Conservation (phyloP, 2,329 filamentous ascomycete species). For the Claviceps sp. region DNA sequence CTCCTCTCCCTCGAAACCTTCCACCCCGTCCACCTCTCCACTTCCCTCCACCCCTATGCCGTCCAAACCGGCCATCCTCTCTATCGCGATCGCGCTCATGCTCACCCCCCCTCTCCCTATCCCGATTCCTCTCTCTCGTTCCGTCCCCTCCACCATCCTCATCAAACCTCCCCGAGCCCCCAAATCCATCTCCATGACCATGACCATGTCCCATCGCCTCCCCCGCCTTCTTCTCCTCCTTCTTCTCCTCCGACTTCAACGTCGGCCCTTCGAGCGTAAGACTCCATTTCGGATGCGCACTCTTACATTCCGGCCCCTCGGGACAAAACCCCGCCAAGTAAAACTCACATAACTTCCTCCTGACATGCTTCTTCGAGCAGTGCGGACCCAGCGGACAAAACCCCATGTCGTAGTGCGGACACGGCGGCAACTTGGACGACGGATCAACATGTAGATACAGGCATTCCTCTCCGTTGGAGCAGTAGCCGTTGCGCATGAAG, state of each 20-base stretch:
- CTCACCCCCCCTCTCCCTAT: slow-evolving; percentile 9
- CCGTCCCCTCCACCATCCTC: slow-evolving; percentile 9
- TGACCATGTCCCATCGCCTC: slow-evolving; percentile 24
- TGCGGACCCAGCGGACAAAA: slow-evolving; percentile 84
- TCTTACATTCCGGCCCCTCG: slow-evolving; percentile 60
- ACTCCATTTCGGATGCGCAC: slow-evolving; percentile 73
- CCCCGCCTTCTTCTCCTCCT: slow-evolving; percentile 21
- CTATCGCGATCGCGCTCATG: slow-evolving; percentile 23
- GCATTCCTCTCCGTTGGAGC: slow-evolving; percentile 93
- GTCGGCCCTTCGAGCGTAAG: slow-evolving; percentile 63
- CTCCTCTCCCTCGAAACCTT: slow-evolving; percentile 17
- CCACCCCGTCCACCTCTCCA: slow-evolving; percentile 23
- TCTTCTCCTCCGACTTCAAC: slow-evolving; percentile 53
- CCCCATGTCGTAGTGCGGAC: slow-evolving; percentile 84
- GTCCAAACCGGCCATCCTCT: slow-evolving; percentile 19
- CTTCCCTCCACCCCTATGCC: slow-evolving; percentile 22
- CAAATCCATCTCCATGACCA: slow-evolving; percentile 18
- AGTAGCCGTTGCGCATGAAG: slow-evolving; percentile 86
- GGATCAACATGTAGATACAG: slow-evolving; percentile 84
- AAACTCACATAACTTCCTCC: slow-evolving; percentile 65
- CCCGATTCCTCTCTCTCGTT: slow-evolving; percentile 10
- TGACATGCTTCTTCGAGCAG: slow-evolving; percentile 81
- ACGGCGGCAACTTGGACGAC: slow-evolving; percentile 63
- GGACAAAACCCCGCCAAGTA: slow-evolving; percentile 95
- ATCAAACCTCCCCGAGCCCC: slow-evolving; percentile 17